Evolutionary conservation across 495 filamentous ascomycete species (phyloP).

Genomic region (Penicillium subrubescens): DNA sequence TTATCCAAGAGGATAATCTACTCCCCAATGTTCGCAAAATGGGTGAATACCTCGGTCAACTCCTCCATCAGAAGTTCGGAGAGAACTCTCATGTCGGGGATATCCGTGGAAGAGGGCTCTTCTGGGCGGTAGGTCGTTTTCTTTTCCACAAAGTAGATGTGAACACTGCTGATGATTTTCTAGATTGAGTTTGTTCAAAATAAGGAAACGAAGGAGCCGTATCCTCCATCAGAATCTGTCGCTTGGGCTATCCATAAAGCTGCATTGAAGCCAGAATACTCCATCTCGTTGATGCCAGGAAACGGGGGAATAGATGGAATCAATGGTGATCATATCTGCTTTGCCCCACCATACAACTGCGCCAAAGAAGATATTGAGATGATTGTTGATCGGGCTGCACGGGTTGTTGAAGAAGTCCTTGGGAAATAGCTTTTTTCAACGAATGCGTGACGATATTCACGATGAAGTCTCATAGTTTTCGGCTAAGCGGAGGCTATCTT

Average conservation of each 20-base stretch:
- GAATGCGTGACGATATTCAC: background rate
- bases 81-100: constrained; percentile 50
- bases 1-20: constrained; percentile 46
- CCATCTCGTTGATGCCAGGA: constrained; percentile 70
- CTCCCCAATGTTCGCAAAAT: constrained; percentile 47
- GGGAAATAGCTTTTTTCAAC: constrained; percentile 10
- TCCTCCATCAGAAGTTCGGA: constrained; percentile 40
- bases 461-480: background rate
- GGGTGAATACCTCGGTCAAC: constrained; percentile 43
- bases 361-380: constrained; percentile 58
- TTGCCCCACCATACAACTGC: constrained; percentile 73
- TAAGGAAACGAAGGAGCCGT: constrained; percentile 54
- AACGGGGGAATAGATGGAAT: constrained; percentile 65
- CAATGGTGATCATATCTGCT: constrained; percentile 69
- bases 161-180: constrained; percentile 8
- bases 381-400: constrained; percentile 48
- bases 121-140: constrained; percentile 49
- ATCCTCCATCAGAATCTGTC: constrained; percentile 36
- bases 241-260: constrained; percentile 52
- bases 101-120: constrained; percentile 54
- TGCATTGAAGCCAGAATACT: constrained; percentile 52
- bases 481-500: background rate
- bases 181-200: constrained; percentile 60
- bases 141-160: background rate
- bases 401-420: constrained; percentile 33